Evolutionary conservation across 306 rosid species (phyloP), one percentile per base, ranked within the genome.

Genomic region (Vigna nakashimae): DNA sequence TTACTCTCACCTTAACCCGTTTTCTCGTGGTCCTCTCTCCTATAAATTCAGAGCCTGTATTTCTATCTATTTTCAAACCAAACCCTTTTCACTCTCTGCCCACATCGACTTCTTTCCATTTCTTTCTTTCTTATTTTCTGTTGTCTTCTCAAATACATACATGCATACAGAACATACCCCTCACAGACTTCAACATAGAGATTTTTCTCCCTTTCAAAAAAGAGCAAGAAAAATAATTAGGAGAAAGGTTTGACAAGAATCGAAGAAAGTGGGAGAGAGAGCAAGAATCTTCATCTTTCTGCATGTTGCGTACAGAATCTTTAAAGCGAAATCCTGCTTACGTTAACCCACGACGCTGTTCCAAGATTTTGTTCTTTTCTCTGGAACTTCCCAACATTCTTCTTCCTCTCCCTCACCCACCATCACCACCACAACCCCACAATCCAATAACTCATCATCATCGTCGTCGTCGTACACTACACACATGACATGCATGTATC

Each of bases 261-360:
- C 28, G 22, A 50, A 46, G 38, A 43, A 72, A 68, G 74, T 30
- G 79, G 79, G 66, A 26, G 66, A 26, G 71, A 63, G 79, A n/a
- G 60, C 36, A n/a, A 79, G 18, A 65, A 18, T 48, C 57, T 46
- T 74, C 6, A 79, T 84, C 86, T 80, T 52, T 85, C 78, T 86
- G 64, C 64, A 70, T 70, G 84, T 80, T 91, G 90, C 87, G 83
- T 82, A 82, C 78, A 75, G 82, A 84, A 94, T 93, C 93, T 89
- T 78, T 80, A 85, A 84, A 90, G 90, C 80, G 45, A 59, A 88
- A 90, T 88, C 88, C 59, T 64, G 83, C 92, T 86, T 86, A 90
- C 91, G 96, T 87, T 87, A 83, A 65, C 86, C 79, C 66, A 80
- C 69, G 57, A 22, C 84, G 71, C 88, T 81, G 84, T 91, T 81